phyloP scores from a whole-genome alignment of 345 rosid species.

The Psidium guajava region DNA sequence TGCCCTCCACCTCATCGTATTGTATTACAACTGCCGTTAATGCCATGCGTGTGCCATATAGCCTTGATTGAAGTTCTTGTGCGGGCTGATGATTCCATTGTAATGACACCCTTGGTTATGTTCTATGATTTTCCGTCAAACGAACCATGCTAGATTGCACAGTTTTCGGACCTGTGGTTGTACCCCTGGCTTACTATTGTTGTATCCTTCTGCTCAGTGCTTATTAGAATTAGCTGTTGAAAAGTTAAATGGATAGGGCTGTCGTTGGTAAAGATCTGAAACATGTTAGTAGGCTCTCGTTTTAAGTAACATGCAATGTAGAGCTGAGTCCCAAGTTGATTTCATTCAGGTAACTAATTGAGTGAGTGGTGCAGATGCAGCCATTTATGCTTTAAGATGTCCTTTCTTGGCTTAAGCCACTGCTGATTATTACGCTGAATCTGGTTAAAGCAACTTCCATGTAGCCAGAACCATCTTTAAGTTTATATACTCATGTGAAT shows the following conservation, averaged over 20 bases:
- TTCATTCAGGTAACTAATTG: background rate
- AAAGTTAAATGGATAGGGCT: background rate
- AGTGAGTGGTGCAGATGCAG: background rate
- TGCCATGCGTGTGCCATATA: background rate
- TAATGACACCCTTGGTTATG: background rate
- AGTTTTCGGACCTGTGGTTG: background rate
- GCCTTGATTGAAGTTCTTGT: background rate
- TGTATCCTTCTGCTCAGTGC: background rate
- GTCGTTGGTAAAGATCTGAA: background rate
- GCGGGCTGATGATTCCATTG: background rate
- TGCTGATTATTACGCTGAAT: background rate
- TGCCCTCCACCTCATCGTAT: background rate
- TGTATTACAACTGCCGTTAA: background rate
- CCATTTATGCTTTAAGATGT: background rate
- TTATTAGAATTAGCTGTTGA: background rate
- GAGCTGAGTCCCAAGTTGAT: background rate
- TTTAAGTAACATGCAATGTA: background rate
- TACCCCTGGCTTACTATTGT: background rate
- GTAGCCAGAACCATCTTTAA: background rate
- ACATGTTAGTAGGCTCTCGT: background rate
- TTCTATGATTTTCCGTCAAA: background rate
- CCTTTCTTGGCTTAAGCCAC: background rate
- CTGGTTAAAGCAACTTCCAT: background rate
- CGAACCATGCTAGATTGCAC: background rate
- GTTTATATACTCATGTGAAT: background rate